These are phyloP conservation scores for Hypoxylon lienhwacheense DNA, from an alignment of 495 filamentous ascomycete genomes.

Conservation along the genomic window DNA sequence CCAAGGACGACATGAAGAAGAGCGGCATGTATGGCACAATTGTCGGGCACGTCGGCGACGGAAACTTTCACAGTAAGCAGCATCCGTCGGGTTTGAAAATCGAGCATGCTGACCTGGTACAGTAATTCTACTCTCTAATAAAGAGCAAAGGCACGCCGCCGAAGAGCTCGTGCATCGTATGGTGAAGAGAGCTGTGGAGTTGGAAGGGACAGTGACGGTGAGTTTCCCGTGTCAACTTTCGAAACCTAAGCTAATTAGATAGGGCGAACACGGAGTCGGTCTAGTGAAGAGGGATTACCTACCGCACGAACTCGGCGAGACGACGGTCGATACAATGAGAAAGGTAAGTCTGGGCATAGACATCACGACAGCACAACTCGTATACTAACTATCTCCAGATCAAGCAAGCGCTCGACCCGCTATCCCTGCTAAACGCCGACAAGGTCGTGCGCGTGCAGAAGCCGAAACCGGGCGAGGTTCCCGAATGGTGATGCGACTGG, in stretches of 20 bases:
- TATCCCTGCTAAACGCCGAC: constrained; percentile 77
- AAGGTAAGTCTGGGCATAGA: constrained; percentile 56
- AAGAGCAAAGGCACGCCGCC: constrained; percentile 62
- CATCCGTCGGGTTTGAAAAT: not conserved
- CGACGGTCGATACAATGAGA: constrained; percentile 77
- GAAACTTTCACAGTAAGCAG: constrained; percentile 74
- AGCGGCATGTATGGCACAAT: constrained; percentile 71
- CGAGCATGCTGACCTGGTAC: constrained; percentile 19
- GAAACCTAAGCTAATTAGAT: not conserved
- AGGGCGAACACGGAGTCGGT: constrained; percentile 80
- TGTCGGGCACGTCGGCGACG: constrained; percentile 82
- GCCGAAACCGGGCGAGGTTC: constrained; percentile 53
- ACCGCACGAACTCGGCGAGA: constrained; percentile 68
- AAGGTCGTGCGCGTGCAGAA: constrained; percentile 71
- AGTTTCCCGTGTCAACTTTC: constrained; percentile 8
- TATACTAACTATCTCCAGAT: constrained; percentile 42
- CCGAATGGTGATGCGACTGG: constrained; percentile 49
- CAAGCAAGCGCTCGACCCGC: constrained; percentile 75
- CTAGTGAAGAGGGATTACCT: constrained; percentile 82
- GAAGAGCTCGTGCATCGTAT: constrained; percentile 77
- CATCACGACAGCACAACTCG: not conserved
- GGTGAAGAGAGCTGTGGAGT: constrained; percentile 80
- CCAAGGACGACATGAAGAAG: constrained; percentile 68
- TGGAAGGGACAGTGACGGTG: constrained; percentile 79
- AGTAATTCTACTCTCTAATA: constrained; percentile 74